Percentiles rank a stretch among this genome's conserved stretches.
Conservation (phyloP, 2,329 filamentous ascomycete genomes). For the Colletotrichum orchidophilum region DNA sequence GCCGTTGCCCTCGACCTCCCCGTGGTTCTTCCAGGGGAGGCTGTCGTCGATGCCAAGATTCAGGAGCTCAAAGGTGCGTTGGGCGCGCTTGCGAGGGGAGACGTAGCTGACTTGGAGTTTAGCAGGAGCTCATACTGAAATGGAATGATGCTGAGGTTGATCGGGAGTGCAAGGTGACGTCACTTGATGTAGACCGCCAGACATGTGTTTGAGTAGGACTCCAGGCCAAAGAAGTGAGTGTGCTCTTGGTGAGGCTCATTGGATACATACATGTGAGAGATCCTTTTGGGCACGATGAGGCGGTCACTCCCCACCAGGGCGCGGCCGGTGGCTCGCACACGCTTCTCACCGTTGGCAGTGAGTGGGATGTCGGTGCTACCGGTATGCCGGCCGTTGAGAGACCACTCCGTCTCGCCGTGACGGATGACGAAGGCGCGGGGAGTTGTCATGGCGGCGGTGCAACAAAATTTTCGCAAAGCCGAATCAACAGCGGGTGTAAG, state of each 20-base stretch:
- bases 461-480: not conserved
- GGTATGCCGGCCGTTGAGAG: constrained; percentile 85
- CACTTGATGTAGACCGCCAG: not conserved
- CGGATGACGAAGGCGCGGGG: constrained; percentile 85
- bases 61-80: constrained; percentile 89
- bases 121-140: not conserved
- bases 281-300: constrained; percentile 82
- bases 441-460: constrained; percentile 45
- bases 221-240: not conserved
- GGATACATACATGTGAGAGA: constrained; percentile 79
- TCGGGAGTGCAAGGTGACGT: not conserved
- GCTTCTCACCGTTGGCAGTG: constrained; percentile 82
- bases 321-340: constrained; percentile 79
- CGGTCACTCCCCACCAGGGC: constrained; percentile 87
- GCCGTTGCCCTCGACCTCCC: constrained; percentile 42
- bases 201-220: not conserved
- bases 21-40: constrained; percentile 74
- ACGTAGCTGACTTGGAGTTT: constrained; percentile 69
- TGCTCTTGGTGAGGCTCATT: not conserved
- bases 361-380: constrained; percentile 87
- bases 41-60: constrained; percentile 74
- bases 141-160: not conserved
- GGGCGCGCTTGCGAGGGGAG: constrained; percentile 84
- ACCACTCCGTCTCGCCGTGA: constrained; percentile 97
- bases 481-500: constrained; percentile 13